These are phyloP conservation scores for Nitzschia inconspicua DNA, from an alignment of 108 stramenopile genomes.

Conservation along the genomic window DNA sequence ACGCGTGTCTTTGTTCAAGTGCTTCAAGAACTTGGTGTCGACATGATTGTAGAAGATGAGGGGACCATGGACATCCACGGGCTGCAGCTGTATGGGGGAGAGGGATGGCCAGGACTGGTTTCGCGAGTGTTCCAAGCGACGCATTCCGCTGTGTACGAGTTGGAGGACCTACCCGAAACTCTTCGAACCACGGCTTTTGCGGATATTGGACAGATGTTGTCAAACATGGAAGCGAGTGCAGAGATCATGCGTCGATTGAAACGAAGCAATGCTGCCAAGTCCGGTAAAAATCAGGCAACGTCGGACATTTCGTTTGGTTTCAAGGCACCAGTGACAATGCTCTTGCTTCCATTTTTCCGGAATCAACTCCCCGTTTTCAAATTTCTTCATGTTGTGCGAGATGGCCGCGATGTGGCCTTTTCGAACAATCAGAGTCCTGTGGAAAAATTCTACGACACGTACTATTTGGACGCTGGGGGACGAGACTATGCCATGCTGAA, in stretches of 20 bases:
- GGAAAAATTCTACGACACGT: slow-evolving; percentile 64
- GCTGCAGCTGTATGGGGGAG: slow-evolving; percentile 16
- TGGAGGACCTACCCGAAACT: too few species aligned
- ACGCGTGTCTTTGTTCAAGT: slow-evolving; percentile 63
- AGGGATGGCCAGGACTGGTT: slow-evolving; percentile 68
- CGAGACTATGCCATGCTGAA: too few species aligned
- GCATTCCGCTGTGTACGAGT: too few species aligned
- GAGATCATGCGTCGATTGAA: too few species aligned
- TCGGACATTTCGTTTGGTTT: slow-evolving; percentile 38
- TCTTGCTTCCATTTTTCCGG: slow-evolving; percentile 34
- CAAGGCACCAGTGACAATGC: slow-evolving; percentile 79
- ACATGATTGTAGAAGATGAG: slow-evolving; percentile 61
- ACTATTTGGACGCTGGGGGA: too few species aligned
- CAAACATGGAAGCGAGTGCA: too few species aligned
- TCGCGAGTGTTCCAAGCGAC: slow-evolving; percentile 29
- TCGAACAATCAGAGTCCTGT: slow-evolving; percentile 75
- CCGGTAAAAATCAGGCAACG: too few species aligned
- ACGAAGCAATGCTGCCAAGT: too few species aligned
- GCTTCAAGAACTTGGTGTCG: slow-evolving; percentile 46
- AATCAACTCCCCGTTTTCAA: slow-evolving; percentile 32
- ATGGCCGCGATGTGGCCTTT: slow-evolving; percentile 78
- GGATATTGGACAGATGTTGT: too few species aligned
- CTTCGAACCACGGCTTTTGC: too few species aligned
- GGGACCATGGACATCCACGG: slow-evolving; percentile 69
- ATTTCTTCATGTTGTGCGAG: slow-evolving; percentile 75